Evolutionary conservation across 352 stramenopile genomes (phyloP).

Genomic region (Blastocystis sp.): DNA sequence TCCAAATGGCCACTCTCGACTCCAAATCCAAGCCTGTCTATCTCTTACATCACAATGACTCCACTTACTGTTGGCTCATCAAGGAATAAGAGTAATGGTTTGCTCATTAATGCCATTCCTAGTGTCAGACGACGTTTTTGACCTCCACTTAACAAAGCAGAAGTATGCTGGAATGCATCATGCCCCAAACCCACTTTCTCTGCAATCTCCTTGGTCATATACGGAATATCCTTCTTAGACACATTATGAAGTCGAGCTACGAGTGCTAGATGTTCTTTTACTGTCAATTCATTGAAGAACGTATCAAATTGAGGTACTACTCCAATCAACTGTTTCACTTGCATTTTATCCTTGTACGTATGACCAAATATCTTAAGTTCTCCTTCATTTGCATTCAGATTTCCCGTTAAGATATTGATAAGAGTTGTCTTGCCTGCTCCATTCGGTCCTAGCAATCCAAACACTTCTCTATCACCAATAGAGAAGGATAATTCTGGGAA

Average conservation of each 20-base stretch:
- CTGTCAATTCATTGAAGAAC: constrained; percentile 71
- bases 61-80: constrained; percentile 69
- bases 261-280: constrained; percentile 69
- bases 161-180: neutral
- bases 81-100: constrained; percentile 72
- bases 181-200: neutral
- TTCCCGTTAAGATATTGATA: constrained; percentile 64
- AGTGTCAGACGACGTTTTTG: constrained; percentile 63
- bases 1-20: constrained; percentile 65
- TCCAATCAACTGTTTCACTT: constrained; percentile 70
- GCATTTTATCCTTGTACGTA: constrained; percentile 66
- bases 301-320: constrained; percentile 75
- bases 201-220: neutral
- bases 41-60: constrained; percentile 63
- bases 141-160: constrained; percentile 43
- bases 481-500: constrained; percentile 8
- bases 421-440: constrained; percentile 64
- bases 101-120: constrained; percentile 68
- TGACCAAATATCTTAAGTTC: constrained; percentile 62
- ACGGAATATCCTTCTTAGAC: neutral
- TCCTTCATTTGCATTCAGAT: constrained; percentile 55
- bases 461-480: constrained; percentile 34
- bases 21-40: constrained; percentile 75
- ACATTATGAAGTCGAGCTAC: constrained; percentile 10
- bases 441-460: constrained; percentile 63